Conservation (phyloP, 2,329 filamentous ascomycete species). For the Neonectria punicea region DNA sequence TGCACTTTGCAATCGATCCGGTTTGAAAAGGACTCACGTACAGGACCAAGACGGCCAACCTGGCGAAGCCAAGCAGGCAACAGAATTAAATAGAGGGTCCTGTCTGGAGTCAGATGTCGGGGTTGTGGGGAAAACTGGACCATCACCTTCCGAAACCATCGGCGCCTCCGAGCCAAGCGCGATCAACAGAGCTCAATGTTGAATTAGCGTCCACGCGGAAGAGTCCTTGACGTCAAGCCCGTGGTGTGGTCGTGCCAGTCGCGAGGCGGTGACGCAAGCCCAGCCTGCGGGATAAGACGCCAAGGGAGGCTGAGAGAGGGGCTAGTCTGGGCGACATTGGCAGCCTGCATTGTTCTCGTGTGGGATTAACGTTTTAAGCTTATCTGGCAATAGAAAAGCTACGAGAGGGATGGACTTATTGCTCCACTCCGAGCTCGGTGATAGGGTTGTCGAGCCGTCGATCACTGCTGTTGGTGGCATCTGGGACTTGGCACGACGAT, state of each 20-base stretch:
- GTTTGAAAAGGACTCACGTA: no score
- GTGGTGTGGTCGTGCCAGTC: neutral
- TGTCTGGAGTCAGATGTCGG: neutral
- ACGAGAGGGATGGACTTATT: neutral
- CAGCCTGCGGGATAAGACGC: neutral
- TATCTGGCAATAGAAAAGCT: neutral
- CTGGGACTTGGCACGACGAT: neutral
- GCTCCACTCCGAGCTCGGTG: neutral
- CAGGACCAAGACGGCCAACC: no score
- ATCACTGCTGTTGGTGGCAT: neutral
- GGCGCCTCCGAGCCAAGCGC: neutral
- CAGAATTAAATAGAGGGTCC: neutral
- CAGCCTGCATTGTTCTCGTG: neutral
- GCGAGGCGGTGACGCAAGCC: neutral
- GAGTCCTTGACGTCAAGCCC: neutral
- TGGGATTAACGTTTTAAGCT: neutral
- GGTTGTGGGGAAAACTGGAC: neutral
- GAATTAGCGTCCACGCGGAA: no score
- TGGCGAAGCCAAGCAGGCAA: neutral
- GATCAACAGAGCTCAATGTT: neutral
- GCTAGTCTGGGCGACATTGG: neutral
- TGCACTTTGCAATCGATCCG: no score
- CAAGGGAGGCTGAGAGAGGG: neutral
- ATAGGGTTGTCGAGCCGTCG: neutral
- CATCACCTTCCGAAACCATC: neutral